Evolutionary conservation across 1,284 basidiomycete species (phyloP).

Genomic region (Takashimella koratensis): DNA sequence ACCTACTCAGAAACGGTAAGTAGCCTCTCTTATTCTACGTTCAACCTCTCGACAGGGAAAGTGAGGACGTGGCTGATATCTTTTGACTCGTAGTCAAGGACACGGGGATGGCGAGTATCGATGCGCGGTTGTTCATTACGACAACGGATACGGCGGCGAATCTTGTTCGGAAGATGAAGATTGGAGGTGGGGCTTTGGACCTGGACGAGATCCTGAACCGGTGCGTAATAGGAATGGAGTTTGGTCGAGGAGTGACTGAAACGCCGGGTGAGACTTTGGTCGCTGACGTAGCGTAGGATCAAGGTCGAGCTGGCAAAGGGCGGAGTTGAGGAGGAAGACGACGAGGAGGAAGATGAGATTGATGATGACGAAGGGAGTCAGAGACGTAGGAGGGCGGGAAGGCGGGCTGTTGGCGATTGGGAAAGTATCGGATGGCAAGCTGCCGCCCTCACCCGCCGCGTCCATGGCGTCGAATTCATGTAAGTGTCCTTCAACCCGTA

Average conservation of each 20-base stretch:
- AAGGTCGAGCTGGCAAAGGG: conserved; percentile 33
- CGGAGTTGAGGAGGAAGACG: conserved; percentile 23
- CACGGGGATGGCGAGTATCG: conserved; percentile 32
- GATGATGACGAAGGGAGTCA: conserved; percentile 17
- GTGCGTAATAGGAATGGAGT: conserved; percentile 17
- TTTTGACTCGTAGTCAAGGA: conserved; percentile 25
- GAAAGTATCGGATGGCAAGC: conserved; percentile 49
- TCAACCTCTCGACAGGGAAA: not conserved
- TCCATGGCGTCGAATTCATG: conserved; percentile 51
- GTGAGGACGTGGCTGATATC: not conserved
- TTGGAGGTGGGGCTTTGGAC: conserved; percentile 49
- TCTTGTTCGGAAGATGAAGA: conserved; percentile 43
- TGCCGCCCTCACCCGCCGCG: conserved; percentile 37
- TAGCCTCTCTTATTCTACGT: not conserved
- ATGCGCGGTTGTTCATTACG: conserved; percentile 32
- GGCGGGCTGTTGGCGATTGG: conserved; percentile 39
- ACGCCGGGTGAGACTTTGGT: not conserved
- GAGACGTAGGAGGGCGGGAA: conserved; percentile 6
- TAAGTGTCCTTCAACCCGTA: conserved; percentile 31
- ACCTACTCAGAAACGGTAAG: conserved; percentile 28
- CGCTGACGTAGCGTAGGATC: too few relatives aligned
- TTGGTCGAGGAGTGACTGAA: not conserved
- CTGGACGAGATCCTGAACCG: conserved; percentile 49
- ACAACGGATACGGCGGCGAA: conserved; percentile 29
- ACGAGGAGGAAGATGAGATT: conserved; percentile 29